Conservation (phyloP, 1,284 basidiomycete genomes). For the Anthracocystis panici-leucophaei region DNA sequence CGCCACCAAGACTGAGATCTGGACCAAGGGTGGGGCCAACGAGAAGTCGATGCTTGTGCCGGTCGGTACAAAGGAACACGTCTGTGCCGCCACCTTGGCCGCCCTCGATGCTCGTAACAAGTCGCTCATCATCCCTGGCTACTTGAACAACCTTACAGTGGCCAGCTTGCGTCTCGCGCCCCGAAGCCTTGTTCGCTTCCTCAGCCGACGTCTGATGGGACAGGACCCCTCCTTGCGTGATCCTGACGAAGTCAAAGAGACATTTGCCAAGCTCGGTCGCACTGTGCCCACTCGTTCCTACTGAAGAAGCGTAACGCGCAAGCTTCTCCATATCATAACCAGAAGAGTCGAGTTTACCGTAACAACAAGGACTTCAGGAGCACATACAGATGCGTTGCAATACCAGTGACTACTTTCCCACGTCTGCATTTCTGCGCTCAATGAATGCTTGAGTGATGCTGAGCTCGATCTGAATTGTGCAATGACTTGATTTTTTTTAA, state of each 20-base stretch:
- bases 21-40: constrained; percentile 35
- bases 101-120: constrained; percentile 29
- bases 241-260: constrained; percentile 30
- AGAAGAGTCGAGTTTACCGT: no score
- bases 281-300: constrained; percentile 9
- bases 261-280: constrained; percentile 22
- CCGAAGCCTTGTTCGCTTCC: constrained; percentile 25
- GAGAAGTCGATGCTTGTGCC: constrained; percentile 23
- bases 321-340: no score
- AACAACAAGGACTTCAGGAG: no score
- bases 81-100: constrained; percentile 24
- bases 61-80: constrained; percentile 29
- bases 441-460: no score
- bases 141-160: constrained; percentile 29
- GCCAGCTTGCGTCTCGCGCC: constrained; percentile 32
- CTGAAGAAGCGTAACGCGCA: neutral
- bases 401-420: no score
- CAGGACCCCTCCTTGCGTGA: constrained; percentile 30
- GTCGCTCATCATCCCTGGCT: constrained; percentile 41
- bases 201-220: constrained; percentile 31
- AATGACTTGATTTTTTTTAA: no score
- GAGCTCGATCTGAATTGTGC: no score
- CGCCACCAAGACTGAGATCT: constrained; percentile 24
- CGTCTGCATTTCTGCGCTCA: no score
- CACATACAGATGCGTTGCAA: no score